These are phyloP conservation scores for Nevesoporus exiguus DNA, from an alignment of 768 basidiomycete species.

Conservation along the genomic window DNA sequence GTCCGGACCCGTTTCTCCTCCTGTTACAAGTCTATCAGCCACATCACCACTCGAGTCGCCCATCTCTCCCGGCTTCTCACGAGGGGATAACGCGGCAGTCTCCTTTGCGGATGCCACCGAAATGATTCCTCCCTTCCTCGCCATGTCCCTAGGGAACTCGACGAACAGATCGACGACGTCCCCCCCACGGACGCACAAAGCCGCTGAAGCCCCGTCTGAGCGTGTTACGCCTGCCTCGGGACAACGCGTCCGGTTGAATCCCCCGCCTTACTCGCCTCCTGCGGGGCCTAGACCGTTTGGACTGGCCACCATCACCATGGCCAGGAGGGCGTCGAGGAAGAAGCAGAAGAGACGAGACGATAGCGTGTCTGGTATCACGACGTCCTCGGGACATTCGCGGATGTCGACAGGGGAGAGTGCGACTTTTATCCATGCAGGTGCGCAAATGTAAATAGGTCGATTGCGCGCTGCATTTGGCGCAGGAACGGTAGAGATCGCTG, in stretches of 20 bases:
- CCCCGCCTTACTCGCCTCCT: conserved; percentile 24
- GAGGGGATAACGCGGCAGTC: neutral
- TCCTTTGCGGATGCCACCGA: conserved; percentile 20
- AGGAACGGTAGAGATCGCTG: neutral
- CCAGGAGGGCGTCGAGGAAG: conserved; percentile 1
- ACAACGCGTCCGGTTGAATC: conserved; percentile 23
- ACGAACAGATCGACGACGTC: neutral
- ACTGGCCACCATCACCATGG: neutral
- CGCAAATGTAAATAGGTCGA: neutral
- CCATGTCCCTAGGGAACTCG: neutral
- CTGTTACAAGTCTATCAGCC: conserved; percentile 3
- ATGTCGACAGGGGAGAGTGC: conserved; percentile 1
- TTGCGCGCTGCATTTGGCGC: neutral
- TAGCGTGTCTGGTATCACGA: conserved; percentile 8
- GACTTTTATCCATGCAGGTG: neutral
- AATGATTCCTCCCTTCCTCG: conserved; percentile 24
- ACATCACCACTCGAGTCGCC: neutral
- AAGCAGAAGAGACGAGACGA: neutral
- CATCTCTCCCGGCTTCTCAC: neutral
- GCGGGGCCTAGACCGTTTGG: neutral
- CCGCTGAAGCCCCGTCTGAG: conserved; percentile 4
- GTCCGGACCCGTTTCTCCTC: neutral
- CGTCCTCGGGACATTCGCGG: conserved; percentile 10
- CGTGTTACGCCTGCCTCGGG: neutral
- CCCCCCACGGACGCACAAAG: neutral